These are phyloP conservation scores for Solanum chmielewskii DNA, from an alignment of 257 asterid genomes.

Conservation along the genomic window DNA sequence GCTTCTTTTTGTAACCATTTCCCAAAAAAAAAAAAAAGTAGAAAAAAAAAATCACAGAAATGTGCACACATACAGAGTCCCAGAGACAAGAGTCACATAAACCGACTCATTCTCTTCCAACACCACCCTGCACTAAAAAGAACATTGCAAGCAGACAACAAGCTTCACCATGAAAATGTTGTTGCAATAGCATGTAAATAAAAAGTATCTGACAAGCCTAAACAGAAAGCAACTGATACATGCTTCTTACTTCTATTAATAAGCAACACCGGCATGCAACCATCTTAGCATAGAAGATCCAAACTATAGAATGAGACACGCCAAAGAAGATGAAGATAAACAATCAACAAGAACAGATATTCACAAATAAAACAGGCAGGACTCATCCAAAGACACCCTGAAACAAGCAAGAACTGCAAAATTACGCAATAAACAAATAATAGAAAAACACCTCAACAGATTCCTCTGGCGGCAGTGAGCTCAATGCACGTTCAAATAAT, in stretches of 20 bases:
- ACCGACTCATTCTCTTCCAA: background rate
- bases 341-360: background rate
- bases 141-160: background rate
- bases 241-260: background rate
- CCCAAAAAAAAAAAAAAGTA: background rate
- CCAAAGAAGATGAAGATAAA: background rate
- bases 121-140: background rate
- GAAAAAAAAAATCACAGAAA: background rate
- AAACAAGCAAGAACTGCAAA: background rate
- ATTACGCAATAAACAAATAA: background rate
- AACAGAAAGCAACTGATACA: background rate
- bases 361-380: background rate
- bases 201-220: background rate
- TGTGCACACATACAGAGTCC: background rate
- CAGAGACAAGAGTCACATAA: background rate
- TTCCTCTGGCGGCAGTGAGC: slow-evolving; percentile 84
- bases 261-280: background rate
- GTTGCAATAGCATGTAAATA: background rate
- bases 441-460: slow-evolving; percentile 66
- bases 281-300: background rate
- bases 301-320: background rate
- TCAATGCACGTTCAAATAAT: slow-evolving; percentile 91
- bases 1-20: background rate
- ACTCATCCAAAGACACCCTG: background rate
- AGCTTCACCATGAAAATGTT: background rate